Conservation (phyloP, 2,329 filamentous ascomycete genomes). For the Whalleya microplaca region DNA sequence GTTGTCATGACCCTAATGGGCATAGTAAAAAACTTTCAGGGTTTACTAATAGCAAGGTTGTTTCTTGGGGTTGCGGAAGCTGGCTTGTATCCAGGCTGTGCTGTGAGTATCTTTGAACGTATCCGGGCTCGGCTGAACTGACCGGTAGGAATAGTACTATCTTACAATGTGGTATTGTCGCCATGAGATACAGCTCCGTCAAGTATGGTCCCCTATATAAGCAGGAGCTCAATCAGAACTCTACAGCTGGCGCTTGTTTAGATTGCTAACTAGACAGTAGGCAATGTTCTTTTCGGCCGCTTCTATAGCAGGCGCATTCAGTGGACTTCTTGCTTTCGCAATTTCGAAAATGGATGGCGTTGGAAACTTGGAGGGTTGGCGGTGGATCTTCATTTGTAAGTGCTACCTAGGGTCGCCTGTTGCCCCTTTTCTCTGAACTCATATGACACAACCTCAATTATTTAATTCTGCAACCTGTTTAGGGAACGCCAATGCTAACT, state of each 20-base stretch:
- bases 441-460: background rate
- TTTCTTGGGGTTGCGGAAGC: constrained; percentile 43
- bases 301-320: constrained; percentile 77
- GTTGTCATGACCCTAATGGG: constrained; percentile 56
- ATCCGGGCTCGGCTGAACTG: background rate
- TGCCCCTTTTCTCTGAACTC: background rate
- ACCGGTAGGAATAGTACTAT: constrained; percentile 45
- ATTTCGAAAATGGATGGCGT: constrained; percentile 72
- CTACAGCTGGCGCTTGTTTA: too few relatives aligned
- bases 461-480: background rate
- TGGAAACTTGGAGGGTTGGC: constrained; percentile 62
- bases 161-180: constrained; percentile 63
- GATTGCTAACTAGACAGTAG: constrained; percentile 7
- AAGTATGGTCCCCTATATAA: constrained; percentile 27
- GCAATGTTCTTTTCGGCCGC: constrained; percentile 85
- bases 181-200: constrained; percentile 57
- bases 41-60: constrained; percentile 55
- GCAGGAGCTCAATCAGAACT: background rate
- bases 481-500: background rate
- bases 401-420: background rate
- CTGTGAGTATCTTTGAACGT: constrained; percentile 25
- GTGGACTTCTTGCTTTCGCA: constrained; percentile 70
- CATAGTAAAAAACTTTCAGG: constrained; percentile 52
- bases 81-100: constrained; percentile 39
- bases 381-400: constrained; percentile 67